A percentile compares a stretch with the other conserved stretches of the same genome.
Conservation (phyloP, 306 rosid genomes). For the Acacia confusa region DNA sequence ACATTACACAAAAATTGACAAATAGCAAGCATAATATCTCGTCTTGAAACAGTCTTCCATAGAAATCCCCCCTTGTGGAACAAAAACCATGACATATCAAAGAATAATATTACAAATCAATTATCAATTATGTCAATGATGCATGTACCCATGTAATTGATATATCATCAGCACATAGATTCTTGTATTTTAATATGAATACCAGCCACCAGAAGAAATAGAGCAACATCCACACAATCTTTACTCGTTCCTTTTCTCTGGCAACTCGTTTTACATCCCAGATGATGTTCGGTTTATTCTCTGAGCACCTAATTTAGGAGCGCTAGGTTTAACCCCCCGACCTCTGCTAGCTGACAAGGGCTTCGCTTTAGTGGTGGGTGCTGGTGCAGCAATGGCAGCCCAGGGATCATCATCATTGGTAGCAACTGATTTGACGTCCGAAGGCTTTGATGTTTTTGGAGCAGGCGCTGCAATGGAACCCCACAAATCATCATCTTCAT, state of each 20-base stretch:
- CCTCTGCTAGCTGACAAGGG: slow-evolving; percentile 73
- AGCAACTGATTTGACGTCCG: slow-evolving; percentile 49
- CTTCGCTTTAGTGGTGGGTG: slow-evolving; percentile 79
- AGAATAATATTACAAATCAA: slow-evolving; percentile 46
- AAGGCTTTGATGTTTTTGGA: slow-evolving; percentile 67
- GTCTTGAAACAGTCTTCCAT: slow-evolving; percentile 27
- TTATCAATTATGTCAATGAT: slow-evolving; percentile 9
- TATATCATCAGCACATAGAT: not conserved
- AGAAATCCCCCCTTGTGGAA: slow-evolving; percentile 19
- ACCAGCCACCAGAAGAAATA: slow-evolving; percentile 26
- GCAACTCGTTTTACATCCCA: slow-evolving; percentile 51
- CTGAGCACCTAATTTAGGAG: slow-evolving; percentile 87
- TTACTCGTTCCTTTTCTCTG: slow-evolving; percentile 22
- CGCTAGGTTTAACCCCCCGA: slow-evolving; percentile 76
- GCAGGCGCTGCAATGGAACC: slow-evolving; percentile 94
- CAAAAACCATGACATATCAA: slow-evolving; percentile 21
- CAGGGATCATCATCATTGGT: slow-evolving; percentile 84
- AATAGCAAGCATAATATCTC: slow-evolving; percentile 6
- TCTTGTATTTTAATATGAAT: slow-evolving; percentile 31
- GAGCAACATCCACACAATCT: slow-evolving; percentile 9
- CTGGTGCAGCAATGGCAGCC: slow-evolving; percentile 98
- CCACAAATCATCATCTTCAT: slow-evolving; percentile 84
- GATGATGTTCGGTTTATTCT: slow-evolving; percentile 80
- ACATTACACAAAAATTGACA: slow-evolving; percentile 34
- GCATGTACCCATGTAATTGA: slow-evolving; percentile 20